These are phyloP conservation scores for Dillenia suffruticosa DNA, from an alignment of 164 flowering plant genomes.

Conservation along the genomic window DNA sequence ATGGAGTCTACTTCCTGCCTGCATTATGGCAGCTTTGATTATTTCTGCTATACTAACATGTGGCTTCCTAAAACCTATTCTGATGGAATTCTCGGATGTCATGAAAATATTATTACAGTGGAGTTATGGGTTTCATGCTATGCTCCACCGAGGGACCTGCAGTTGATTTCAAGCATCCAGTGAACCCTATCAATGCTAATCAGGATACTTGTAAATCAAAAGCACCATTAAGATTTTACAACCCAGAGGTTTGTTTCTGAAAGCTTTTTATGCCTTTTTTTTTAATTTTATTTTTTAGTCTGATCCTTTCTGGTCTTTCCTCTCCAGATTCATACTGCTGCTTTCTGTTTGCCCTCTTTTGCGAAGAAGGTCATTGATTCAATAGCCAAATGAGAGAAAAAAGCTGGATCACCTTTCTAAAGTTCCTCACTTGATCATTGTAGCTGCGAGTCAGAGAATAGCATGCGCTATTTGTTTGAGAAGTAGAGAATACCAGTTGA, in stretches of 20 bases:
- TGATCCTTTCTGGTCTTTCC: too few species aligned
- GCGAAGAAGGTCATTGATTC: slow-evolving; percentile 62
- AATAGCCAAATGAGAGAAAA: slow-evolving; percentile 21
- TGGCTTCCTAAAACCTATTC: too few species aligned
- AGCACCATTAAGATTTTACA: slow-evolving; percentile 69
- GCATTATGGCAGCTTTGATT: not conserved
- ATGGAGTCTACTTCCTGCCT: too few species aligned
- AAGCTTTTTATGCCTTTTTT: not conserved
- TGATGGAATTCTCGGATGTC: not conserved
- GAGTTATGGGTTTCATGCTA: slow-evolving; percentile 85
- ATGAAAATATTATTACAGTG: slow-evolving; percentile 41
- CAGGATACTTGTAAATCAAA: slow-evolving; percentile 17
- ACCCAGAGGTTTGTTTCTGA: slow-evolving; percentile 48
- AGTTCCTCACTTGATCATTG: too few species aligned
- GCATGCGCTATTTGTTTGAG: too few species aligned
- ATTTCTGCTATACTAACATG: not conserved
- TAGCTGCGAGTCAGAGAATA: too few species aligned
- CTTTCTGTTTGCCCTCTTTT: slow-evolving; percentile 78
- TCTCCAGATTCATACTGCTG: slow-evolving; percentile 65
- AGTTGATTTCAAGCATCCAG: slow-evolving; percentile 73
- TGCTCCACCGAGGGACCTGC: slow-evolving; percentile 75
- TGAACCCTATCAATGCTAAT: slow-evolving; percentile 48
- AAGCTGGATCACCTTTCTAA: too few species aligned
- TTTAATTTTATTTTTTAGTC: not conserved
- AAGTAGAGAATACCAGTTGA: too few species aligned